Percentiles rank a stretch among this genome's conserved stretches.
These are phyloP conservation scores for Cystobasidium slooffiae DNA, from an alignment of 1,284 basidiomycete genomes.

Conservation along the genomic window DNA sequence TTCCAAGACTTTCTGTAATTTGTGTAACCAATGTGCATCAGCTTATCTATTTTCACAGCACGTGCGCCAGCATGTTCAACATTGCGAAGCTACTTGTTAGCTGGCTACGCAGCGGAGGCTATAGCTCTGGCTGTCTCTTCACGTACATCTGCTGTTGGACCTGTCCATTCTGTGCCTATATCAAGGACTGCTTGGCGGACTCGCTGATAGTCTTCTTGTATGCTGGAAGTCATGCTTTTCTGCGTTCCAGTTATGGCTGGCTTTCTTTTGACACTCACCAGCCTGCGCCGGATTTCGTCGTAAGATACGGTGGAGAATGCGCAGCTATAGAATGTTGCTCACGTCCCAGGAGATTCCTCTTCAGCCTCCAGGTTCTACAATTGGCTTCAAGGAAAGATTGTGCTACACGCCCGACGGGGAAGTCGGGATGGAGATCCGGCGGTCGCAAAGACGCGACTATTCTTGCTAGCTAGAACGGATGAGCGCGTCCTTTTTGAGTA, in stretches of 20 bases:
- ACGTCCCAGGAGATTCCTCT: too few species aligned
- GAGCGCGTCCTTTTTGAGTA: too few species aligned
- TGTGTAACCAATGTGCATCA: background rate
- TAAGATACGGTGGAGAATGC: background rate
- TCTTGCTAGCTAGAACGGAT: too few species aligned
- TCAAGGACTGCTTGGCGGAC: slow-evolving; percentile 17
- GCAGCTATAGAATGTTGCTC: too few species aligned
- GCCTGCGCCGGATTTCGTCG: background rate
- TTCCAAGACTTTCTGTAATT: slow-evolving; percentile 23
- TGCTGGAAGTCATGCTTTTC: background rate
- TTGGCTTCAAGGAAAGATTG: too few species aligned
- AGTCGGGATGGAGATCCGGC: too few species aligned
- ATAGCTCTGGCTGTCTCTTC: background rate
- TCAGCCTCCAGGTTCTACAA: too few species aligned
- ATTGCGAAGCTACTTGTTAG: too few species aligned
- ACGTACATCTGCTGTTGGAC: slow-evolving; percentile 38
- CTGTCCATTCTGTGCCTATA: slow-evolving; percentile 41
- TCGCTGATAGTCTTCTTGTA: slow-evolving; percentile 13
- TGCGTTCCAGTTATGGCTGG: background rate
- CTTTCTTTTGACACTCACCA: background rate
- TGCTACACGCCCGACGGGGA: too few species aligned
- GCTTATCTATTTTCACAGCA: too few species aligned
- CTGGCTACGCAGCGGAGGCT: background rate
- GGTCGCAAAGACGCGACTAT: too few species aligned
- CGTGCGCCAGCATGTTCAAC: too few species aligned